Evolutionary conservation across 306 rosid species (phyloP).

Genomic region (Alnus glutinosa): DNA sequence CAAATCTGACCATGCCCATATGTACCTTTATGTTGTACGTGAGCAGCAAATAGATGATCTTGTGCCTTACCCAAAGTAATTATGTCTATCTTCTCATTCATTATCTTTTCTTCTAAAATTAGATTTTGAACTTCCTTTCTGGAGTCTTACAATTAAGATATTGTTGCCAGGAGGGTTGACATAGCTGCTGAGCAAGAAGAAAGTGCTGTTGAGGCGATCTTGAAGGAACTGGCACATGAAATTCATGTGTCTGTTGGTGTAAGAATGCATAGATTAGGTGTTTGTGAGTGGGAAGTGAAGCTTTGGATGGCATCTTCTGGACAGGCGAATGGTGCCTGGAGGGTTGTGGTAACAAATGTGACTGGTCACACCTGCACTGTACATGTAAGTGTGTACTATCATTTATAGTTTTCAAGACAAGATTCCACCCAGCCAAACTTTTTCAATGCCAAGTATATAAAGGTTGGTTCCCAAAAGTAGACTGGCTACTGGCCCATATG

Average conservation of each 20-base stretch:
- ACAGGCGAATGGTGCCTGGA: constrained; percentile 87
- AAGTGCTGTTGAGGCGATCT: constrained; percentile 56
- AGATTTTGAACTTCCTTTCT: constrained; percentile 20
- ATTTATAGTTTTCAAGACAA: constrained; percentile 25
- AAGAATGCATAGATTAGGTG: constrained; percentile 95
- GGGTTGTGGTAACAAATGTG: constrained; percentile 89
- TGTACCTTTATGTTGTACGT: constrained; percentile 84
- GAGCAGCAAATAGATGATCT: constrained; percentile 82
- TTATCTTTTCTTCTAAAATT: constrained; percentile 20
- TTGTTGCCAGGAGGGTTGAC: constrained; percentile 63
- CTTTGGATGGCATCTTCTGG: constrained; percentile 80
- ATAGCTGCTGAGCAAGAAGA: constrained; percentile 64
- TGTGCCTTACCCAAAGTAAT: constrained; percentile 78
- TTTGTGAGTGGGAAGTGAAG: constrained; percentile 96
- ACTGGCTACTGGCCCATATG: constrained; percentile 3
- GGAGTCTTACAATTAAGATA: constrained; percentile 39
- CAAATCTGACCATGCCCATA: constrained; percentile 86
- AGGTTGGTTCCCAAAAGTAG: constrained; percentile 25
- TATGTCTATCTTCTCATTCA: constrained; percentile 21
- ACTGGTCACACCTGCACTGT: constrained; percentile 93
- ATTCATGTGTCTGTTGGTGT: constrained; percentile 85
- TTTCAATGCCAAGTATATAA: constrained; percentile 4
- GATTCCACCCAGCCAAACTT: constrained; percentile 11
- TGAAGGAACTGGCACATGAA: constrained; percentile 69
- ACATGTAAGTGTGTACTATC: constrained; percentile 60